Conservation (phyloP, 176 grass and related monocot species). For the Avena eriantha region DNA sequence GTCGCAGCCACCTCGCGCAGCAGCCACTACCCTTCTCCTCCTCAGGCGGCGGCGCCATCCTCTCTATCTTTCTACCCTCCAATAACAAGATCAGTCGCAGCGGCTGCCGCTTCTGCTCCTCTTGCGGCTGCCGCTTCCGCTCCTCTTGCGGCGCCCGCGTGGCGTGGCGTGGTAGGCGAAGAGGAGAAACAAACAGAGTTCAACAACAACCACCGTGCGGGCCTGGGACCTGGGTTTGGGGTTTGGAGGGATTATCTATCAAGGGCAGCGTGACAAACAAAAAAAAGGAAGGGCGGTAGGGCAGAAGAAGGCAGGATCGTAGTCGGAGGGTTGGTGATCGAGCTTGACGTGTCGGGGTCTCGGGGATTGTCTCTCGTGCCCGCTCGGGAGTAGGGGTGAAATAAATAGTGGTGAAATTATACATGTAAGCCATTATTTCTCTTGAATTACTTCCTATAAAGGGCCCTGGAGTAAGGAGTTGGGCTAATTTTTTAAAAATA, state of each 20-base stretch:
- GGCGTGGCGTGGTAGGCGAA: background rate
- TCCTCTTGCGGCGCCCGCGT: conserved; percentile 11
- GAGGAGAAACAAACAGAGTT: background rate
- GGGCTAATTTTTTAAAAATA: no score
- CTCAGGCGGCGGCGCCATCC: conserved; percentile 41
- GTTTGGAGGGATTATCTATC: background rate
- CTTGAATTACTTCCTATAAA: no score
- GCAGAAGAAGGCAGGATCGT: background rate
- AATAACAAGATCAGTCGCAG: background rate
- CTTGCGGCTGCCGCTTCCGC: background rate
- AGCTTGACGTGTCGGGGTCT: conserved; percentile 11
- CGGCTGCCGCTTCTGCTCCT: background rate
- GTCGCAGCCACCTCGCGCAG: conserved; percentile 39
- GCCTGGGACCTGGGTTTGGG: background rate
- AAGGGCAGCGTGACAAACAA: background rate
- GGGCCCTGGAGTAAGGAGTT: no score
- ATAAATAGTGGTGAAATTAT: no score
- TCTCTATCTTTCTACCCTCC: background rate
- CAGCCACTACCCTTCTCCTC: conserved; percentile 22
- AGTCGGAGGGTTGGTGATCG: conserved; percentile 36
- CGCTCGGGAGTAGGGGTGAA: background rate
- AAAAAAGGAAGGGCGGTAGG: background rate
- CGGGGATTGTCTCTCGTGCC: background rate
- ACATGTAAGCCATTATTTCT: no score
- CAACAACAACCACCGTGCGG: background rate